phyloP scores from a whole-genome alignment of 768 basidiomycete genomes.

The Amanita molliuscula region DNA sequence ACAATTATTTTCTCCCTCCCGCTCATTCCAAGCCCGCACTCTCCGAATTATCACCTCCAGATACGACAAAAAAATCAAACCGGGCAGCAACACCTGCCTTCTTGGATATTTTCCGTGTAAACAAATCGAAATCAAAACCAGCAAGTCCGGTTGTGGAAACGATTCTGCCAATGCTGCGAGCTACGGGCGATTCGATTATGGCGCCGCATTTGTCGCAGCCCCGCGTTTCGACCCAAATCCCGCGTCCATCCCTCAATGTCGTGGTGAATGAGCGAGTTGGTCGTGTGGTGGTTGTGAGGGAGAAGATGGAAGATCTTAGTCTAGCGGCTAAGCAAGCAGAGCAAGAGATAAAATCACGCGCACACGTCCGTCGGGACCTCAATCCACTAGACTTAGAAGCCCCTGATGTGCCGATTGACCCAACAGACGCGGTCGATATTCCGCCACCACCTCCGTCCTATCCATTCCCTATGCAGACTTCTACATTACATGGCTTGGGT shows the following conservation, averaged over 20 bases:
- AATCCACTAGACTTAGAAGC: constrained; percentile 25
- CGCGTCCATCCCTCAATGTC: constrained; percentile 22
- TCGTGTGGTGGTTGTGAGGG: constrained; percentile 75
- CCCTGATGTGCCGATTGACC: constrained; percentile 63
- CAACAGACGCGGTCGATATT: constrained; percentile 75
- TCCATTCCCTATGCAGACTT: constrained; percentile 67
- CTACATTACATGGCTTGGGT: constrained; percentile 61
- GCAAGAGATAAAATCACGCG: constrained; percentile 53
- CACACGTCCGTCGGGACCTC: constrained; percentile 31
- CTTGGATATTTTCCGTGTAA: constrained; percentile 62
- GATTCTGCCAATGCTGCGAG: constrained; percentile 44
- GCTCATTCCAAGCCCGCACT: constrained; percentile 76
- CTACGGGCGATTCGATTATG: constrained; percentile 56
- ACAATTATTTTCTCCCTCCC: constrained; percentile 83
- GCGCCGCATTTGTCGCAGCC: constrained; percentile 28
- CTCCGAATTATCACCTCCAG: constrained; percentile 43
- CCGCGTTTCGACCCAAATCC: constrained; percentile 24
- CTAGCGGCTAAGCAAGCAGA: constrained; percentile 70
- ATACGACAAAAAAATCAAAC: constrained; percentile 33
- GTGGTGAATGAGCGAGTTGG: constrained; percentile 31
- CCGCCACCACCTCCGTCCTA: constrained; percentile 61
- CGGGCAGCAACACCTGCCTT: constrained; percentile 43
- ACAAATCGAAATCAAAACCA: constrained; percentile 58
- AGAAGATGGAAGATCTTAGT: constrained; percentile 64
- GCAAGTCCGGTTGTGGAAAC: constrained; percentile 26